Evolutionary conservation across 2,329 filamentous ascomycete species (phyloP), one percentile per base, ranked within the genome.

Genomic region (Thelonectria olida): DNA sequence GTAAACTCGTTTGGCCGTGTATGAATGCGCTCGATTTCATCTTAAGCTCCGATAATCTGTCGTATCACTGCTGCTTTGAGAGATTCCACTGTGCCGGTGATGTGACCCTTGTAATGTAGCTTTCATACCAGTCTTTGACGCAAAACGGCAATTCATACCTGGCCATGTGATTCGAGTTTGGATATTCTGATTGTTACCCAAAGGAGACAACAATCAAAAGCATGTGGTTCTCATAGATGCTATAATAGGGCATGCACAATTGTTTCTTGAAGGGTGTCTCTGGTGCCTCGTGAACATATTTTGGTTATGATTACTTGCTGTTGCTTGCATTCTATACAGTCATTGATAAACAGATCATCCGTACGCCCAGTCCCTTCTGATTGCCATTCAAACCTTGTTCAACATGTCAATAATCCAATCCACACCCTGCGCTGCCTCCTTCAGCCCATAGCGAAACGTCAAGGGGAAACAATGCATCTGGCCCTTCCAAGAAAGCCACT

Each of bases 391-490:
- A n/a, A 45, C 12, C 20, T 25, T 45, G 12, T 6, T 22, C 13
- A 45, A 25, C 5, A n/a, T 15, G 9, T 45, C 22, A n/a, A 42
- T 31, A 8, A 72, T 67, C 64, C 67, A 72, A 2, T 65, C 54
- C 20, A 72, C 4, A 0, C 62, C 69, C 19, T 68, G 53, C 17
- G 65, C 78, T 2, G 81, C 79, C 65, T 87, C 85, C 5, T 69
- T 73, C 23, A 87, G 36, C 1, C 78, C 78, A 63, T 83, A 86
- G 2, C 76, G 73, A 45, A 79, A 81, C 1, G 82, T 80, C 34
- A 88, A 70, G 1, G 83, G 79, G 53, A 87, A 88, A 61, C 83
- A 86, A 71, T 88, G 86, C 83, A 88, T 88, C 73, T 87, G 83
- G 17, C 81, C 81, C 17, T 85, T 80, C 85, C 86, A 88, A 9